Conservation (phyloP, 2,329 filamentous ascomycete genomes). For the Xylaria sp. region DNA sequence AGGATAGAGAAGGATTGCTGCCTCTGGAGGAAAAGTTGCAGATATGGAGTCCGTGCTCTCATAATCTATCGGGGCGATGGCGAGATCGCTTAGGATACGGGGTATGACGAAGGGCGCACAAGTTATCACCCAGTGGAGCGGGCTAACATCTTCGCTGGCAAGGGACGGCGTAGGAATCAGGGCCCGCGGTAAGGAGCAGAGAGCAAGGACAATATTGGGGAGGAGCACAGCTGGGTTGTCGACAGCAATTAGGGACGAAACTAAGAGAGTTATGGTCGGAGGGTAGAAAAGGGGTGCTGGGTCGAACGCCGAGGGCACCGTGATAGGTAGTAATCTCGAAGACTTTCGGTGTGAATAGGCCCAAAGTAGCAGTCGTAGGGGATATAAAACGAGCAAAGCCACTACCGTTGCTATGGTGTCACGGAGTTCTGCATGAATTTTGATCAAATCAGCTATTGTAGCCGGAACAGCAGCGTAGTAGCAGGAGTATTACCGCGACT, state of each 20-base stretch:
- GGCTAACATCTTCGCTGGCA: constrained; percentile 66
- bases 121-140: constrained; percentile 82
- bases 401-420: constrained; percentile 50
- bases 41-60: constrained; percentile 33
- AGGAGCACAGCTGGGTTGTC: constrained; percentile 71
- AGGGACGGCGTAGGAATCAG: constrained; percentile 74
- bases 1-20: constrained; percentile 76
- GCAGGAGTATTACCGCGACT: constrained; percentile 56
- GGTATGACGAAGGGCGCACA: constrained; percentile 71
- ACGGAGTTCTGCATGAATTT: constrained; percentile 54
- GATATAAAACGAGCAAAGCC: constrained; percentile 64
- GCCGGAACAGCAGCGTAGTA: not conserved
- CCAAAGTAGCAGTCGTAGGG: constrained; percentile 66
- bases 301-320: constrained; percentile 82
- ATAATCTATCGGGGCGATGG: constrained; percentile 43
- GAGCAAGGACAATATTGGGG: constrained; percentile 82
- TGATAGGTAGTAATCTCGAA: constrained; percentile 55
- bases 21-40: constrained; percentile 62
- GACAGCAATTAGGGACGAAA: constrained; percentile 77
- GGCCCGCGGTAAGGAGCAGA: constrained; percentile 78
- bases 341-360: constrained; percentile 55
- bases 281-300: constrained; percentile 93
- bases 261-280: constrained; percentile 76
- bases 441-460: constrained; percentile 22
- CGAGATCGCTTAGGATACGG: constrained; percentile 33